Conservation (phyloP, 176 grass and related monocot species). For the Elymus sibiricus region DNA sequence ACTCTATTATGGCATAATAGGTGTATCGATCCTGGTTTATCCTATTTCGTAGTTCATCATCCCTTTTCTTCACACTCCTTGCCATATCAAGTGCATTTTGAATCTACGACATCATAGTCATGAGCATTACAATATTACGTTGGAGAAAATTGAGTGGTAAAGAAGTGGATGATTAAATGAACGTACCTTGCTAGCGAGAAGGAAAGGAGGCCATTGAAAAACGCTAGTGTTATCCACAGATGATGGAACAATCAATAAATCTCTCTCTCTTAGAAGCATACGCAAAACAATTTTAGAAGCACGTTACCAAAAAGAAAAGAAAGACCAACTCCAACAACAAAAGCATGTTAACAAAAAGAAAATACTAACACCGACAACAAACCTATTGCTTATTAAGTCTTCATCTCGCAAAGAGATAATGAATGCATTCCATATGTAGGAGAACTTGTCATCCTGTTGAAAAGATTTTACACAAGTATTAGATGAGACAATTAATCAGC, state of each 20-base stretch:
- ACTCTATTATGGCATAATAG: conserved; percentile 65
- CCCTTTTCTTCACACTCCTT: conserved; percentile 74
- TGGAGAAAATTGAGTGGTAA: conserved; percentile 1
- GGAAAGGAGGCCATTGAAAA: conserved; percentile 91
- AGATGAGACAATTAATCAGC: neutral
- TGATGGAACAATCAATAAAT: conserved; percentile 85
- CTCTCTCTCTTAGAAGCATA: conserved; percentile 68
- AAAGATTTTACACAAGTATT: conserved; percentile 4
- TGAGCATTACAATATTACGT: neutral
- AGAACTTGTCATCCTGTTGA: conserved; percentile 69
- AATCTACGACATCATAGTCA: conserved; percentile 44
- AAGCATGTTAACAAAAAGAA: conserved; percentile 17
- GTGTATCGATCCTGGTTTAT: conserved; percentile 70
- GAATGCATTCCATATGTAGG: conserved; percentile 84
- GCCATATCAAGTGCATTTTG: conserved; percentile 89
- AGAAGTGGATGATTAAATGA: neutral
- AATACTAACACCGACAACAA: conserved; percentile 20
- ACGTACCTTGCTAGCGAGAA: conserved; percentile 93
- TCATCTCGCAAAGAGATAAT: conserved; percentile 76
- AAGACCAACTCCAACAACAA: conserved; percentile 21
- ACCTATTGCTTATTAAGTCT: conserved; percentile 88
- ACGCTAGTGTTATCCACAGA: conserved; percentile 43
- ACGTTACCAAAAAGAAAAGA: neutral
- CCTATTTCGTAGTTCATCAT: conserved; percentile 62
- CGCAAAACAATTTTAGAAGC: neutral